These are phyloP conservation scores for Leccinum olivaceopallidum DNA, from an alignment of 768 basidiomycete species.

Conservation along the genomic window DNA sequence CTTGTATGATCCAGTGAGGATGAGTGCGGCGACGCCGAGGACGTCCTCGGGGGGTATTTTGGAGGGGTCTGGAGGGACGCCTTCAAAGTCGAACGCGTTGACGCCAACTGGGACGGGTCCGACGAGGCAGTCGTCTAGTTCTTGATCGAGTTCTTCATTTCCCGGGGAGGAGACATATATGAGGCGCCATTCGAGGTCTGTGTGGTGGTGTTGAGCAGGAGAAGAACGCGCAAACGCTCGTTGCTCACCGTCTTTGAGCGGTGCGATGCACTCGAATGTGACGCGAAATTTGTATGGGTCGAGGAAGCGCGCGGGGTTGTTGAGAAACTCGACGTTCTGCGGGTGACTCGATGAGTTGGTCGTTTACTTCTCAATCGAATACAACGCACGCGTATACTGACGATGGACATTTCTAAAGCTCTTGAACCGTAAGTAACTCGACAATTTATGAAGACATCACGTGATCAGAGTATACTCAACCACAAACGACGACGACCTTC, in stretches of 20 bases:
- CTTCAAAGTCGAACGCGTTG: constrained; percentile 97
- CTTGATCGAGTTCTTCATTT: constrained; percentile 90
- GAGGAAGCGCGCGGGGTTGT: constrained; percentile 90
- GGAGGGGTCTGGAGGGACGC: constrained; percentile 76
- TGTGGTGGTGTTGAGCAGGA: background rate
- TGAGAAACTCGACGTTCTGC: constrained; percentile 86
- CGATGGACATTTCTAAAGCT: constrained; percentile 56
- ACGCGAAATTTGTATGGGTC: constrained; percentile 93
- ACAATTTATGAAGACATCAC: background rate
- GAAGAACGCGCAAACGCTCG: background rate
- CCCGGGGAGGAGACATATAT: constrained; percentile 96
- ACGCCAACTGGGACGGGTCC: constrained; percentile 97
- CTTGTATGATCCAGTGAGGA: constrained; percentile 92
- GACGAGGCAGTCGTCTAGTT: constrained; percentile 96
- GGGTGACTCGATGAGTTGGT: background rate
- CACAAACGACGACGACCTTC: constrained; percentile 7
- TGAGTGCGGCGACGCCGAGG: constrained; percentile 94
- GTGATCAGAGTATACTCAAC: background rate
- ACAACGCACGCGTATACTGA: constrained; percentile 62
- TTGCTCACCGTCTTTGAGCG: constrained; percentile 77
- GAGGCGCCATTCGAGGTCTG: constrained; percentile 97
- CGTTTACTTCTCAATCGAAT: background rate
- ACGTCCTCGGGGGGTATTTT: constrained; percentile 90
- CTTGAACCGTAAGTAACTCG: no score
- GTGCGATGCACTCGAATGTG: constrained; percentile 95